These are phyloP conservation scores for Hypoxylon sp. DNA, from an alignment of 2,329 filamentous ascomycete species.

Conservation along the genomic window DNA sequence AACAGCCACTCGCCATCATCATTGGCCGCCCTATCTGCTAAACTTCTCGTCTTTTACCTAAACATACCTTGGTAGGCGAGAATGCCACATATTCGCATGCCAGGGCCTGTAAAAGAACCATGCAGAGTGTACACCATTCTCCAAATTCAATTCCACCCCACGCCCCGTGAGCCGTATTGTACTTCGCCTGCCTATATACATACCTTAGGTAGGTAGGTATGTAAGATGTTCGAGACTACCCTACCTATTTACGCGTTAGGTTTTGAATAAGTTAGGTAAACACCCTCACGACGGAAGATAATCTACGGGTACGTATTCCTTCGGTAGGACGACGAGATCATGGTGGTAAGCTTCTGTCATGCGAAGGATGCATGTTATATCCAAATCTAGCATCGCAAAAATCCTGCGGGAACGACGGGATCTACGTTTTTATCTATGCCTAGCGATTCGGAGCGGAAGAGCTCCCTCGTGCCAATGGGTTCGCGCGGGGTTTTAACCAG, in stretches of 20 bases:
- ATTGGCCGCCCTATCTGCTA: slow-evolving; percentile 45
- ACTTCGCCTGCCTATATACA: slow-evolving; percentile 7
- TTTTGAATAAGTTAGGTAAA: slow-evolving; percentile 38
- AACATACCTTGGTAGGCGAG: slow-evolving; percentile 19
- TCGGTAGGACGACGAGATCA: slow-evolving; percentile 29
- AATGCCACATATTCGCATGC: slow-evolving; percentile 22
- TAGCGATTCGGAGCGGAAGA: slow-evolving; percentile 14
- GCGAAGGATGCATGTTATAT: slow-evolving; percentile 33
- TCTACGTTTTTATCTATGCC: neutral
- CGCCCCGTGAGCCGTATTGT: slow-evolving; percentile 17
- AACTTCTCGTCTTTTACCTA: slow-evolving; percentile 31
- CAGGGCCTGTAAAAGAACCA: slow-evolving; percentile 43
- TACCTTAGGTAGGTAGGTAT: too few species aligned
- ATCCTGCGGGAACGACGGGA: slow-evolving; percentile 35
- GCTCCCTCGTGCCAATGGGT: neutral
- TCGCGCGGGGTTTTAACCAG: slow-evolving; percentile 21
- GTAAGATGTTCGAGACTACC: slow-evolving; percentile 31
- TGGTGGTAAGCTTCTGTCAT: slow-evolving; percentile 30
- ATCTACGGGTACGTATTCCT: slow-evolving; percentile 34
- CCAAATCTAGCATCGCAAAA: slow-evolving; percentile 27
- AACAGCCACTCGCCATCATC: slow-evolving; percentile 10
- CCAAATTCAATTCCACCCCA: slow-evolving; percentile 34
- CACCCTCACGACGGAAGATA: slow-evolving; percentile 27
- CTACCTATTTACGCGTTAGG: slow-evolving; percentile 23
- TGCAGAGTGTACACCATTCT: slow-evolving; percentile 35